Percentiles rank a stretch among this genome's conserved stretches.
These are phyloP conservation scores for Arabidopsis hybrid DNA, from an alignment of 441 rosid genomes.

Conservation along the genomic window DNA sequence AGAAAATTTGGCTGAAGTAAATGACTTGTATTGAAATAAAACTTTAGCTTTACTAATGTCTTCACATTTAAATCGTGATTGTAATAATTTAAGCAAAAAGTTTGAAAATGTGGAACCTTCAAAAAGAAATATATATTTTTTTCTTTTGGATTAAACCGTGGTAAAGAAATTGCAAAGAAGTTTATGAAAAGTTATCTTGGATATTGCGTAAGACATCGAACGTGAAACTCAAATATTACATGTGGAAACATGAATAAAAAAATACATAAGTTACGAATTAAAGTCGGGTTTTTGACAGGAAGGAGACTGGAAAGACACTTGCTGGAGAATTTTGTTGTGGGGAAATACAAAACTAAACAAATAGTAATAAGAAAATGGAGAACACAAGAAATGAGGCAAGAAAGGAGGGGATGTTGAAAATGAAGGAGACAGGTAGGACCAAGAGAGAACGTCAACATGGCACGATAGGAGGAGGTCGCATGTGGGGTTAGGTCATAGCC, in stretches of 20 bases:
- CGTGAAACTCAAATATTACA: conserved; percentile 22
- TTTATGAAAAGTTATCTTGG: background rate
- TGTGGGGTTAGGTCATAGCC: conserved; percentile 82
- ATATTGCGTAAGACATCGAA: background rate
- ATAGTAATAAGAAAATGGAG: conserved; percentile 10
- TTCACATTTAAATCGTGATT: conserved; percentile 20
- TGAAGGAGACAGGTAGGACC: conserved; percentile 57
- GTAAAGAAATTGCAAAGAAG: conserved; percentile 7
- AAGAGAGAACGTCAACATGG: conserved; percentile 59
- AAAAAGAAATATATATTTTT: too few species aligned
- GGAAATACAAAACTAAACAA: conserved; percentile 1
- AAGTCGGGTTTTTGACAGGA: conserved; percentile 34
- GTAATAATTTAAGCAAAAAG: background rate
- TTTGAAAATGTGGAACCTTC: background rate
- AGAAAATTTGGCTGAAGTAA: background rate
- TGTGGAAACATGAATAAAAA: background rate
- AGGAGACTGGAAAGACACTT: conserved; percentile 43
- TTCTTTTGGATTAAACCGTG: too few species aligned
- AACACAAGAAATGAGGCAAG: conserved; percentile 41
- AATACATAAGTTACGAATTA: background rate
- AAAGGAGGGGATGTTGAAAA: conserved; percentile 48
- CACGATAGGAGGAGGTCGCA: conserved; percentile 59
- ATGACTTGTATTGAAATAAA: background rate
- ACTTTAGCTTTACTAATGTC: background rate
- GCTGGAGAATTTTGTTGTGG: conserved; percentile 40